Evolutionary conservation across 148 eudicot genomes (phyloP).

Genomic region (Simmondsia chinensis): DNA sequence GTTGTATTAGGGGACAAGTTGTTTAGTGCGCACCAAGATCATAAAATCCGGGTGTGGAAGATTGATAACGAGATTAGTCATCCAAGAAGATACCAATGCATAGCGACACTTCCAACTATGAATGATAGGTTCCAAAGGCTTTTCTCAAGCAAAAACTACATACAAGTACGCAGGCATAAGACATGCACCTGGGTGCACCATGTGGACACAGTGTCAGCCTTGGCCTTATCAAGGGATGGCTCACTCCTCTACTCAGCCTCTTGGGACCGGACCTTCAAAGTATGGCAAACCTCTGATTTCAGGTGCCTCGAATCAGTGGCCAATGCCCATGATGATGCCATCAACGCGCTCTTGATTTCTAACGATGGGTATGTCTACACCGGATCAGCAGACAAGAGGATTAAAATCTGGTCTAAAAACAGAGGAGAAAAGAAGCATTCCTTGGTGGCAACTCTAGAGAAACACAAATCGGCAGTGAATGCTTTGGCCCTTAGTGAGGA

Average conservation of each 20-base stretch:
- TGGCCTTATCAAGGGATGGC: constrained; percentile 50
- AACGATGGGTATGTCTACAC: constrained; percentile 64
- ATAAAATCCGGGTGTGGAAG: constrained; percentile 65
- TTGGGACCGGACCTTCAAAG: constrained; percentile 76
- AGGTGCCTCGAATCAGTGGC: constrained; percentile 56
- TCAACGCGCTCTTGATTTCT: constrained; percentile 46
- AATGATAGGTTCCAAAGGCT: constrained; percentile 35
- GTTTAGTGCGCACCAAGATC: constrained; percentile 65
- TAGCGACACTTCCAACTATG: constrained; percentile 53
- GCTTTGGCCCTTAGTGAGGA: constrained; percentile 60
- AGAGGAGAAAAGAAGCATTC: constrained; percentile 27
- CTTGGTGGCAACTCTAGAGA: constrained; percentile 33
- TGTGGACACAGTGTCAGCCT: constrained; percentile 65
- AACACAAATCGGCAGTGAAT: constrained; percentile 69
- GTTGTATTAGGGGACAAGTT: constrained; percentile 34
- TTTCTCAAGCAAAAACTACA: constrained; percentile 56
- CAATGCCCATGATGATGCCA: constrained; percentile 86
- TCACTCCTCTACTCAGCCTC: constrained; percentile 57
- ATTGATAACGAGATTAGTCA: constrained; percentile 13
- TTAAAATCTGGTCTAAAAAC: constrained; percentile 49
- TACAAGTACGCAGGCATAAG: constrained; percentile 48
- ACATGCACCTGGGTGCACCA: constrained; percentile 79
- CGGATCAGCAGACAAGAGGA: constrained; percentile 72
- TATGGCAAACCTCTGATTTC: constrained; percentile 61
- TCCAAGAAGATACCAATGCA: constrained; percentile 21